Base-by-base conservation (phyloP, 176 grass and related monocot species). In the Cymbopogon citratus region DNA sequence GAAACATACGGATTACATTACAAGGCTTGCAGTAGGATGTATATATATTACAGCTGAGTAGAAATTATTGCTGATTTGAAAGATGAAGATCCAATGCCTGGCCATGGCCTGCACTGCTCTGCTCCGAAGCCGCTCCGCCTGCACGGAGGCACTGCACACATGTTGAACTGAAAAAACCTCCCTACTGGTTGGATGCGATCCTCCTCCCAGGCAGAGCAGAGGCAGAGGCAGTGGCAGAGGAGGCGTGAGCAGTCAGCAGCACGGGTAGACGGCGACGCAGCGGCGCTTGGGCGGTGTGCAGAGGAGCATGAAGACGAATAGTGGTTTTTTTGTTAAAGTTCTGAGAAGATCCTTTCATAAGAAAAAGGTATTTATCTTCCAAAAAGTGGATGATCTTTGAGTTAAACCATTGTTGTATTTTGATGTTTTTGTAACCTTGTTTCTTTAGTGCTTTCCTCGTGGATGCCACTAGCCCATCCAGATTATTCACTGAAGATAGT, bases 251-350 rank as follows among this genome's bases (percentile, higher is more conserved):
- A 24, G 8, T 31, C 75, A 94, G 73, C 83, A 89, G 62, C 77
- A 77, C 0, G 83, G 85, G 51, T 91, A 92, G 81, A 87, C 8
- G 56, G 66, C 44, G 59, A 90, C 77, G 12, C 72, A 75, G 59
- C 90, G 87, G 33, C 90, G 81, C 36, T 74, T 70, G 9, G 81
- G 86, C 0, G 78, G 88, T 1, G 31, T 63, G 88, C 92, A 98
- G 56, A 92, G 18, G 59, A 91, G 21, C 31, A 92, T 80, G 70
- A 94, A 71, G 28, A 44, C 12, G 14, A n/a, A 44, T 24, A 38
- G 11, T 31, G 4, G 9, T n/a, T n/a, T n/a, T 41, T 41, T 40
- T 62, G 2, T 35, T 18, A 29, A 13, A 69, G 29, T 34, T 31
- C 16, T 1, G 15, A 56, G 19, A 57, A 24, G 12, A 19, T 27